These are phyloP conservation scores for Phytophthora hibernalis DNA, from an alignment of 352 stramenopile genomes.

Conservation along the genomic window DNA sequence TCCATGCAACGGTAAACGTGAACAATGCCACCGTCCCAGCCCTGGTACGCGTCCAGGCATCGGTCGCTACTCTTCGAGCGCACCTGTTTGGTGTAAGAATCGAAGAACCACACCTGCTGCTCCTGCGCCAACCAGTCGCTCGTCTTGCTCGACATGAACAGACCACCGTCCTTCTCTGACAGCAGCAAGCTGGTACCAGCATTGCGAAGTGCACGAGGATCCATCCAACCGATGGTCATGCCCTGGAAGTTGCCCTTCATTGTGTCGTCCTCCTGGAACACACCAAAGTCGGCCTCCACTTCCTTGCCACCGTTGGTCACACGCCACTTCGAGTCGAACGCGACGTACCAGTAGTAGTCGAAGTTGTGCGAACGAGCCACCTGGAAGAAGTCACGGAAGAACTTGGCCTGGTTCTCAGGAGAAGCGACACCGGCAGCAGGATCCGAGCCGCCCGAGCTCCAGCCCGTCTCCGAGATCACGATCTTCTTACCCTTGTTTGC, in stretches of 20 bases:
- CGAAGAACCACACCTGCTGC: constrained; percentile 75
- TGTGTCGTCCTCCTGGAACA: constrained; percentile 54
- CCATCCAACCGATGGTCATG: constrained; percentile 45
- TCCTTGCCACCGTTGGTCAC: constrained; percentile 48
- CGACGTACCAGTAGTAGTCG: constrained; percentile 80
- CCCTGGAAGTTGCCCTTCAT: constrained; percentile 70
- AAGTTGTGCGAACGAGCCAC: constrained; percentile 55
- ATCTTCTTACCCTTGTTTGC: constrained; percentile 61
- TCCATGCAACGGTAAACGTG: constrained; percentile 65
- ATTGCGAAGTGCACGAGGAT: constrained; percentile 40
- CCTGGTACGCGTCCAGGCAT: constrained; percentile 69
- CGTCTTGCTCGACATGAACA: constrained; percentile 53
- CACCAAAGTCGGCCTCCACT: constrained; percentile 76
- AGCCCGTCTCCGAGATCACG: constrained; percentile 77
- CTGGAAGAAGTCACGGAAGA: constrained; percentile 75
- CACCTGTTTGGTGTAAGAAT: constrained; percentile 51
- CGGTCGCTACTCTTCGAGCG: constrained; percentile 75
- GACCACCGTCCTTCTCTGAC: constrained; percentile 44
- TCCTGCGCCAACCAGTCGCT: constrained; percentile 58
- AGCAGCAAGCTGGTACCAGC: constrained; percentile 35
- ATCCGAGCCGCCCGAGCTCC: constrained; percentile 56
- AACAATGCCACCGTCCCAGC: constrained; percentile 54
- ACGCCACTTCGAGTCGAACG: constrained; percentile 74
- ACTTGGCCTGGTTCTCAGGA: constrained; percentile 63
- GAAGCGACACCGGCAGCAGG: constrained; percentile 42